phyloP scores from a whole-genome alignment of 192 early-diverging fungal species.

The Pilaira anomala region DNA sequence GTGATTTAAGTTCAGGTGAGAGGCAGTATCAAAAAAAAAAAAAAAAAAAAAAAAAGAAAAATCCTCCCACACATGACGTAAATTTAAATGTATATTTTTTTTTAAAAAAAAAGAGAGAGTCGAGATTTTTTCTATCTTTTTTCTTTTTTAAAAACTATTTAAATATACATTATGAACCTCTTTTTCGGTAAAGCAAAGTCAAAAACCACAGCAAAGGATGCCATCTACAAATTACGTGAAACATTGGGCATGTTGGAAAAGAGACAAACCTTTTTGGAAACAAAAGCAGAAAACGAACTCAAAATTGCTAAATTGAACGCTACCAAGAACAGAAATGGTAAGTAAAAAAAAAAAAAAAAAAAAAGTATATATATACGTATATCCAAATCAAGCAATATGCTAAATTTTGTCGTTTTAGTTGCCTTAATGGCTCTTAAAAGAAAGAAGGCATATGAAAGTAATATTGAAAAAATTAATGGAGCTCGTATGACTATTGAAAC shows the following conservation, averaged over 20 bases:
- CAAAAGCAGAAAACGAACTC: slow-evolving; percentile 83
- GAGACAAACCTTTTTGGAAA: slow-evolving; percentile 81
- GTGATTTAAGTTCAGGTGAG: background rate
- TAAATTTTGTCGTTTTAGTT: slow-evolving; percentile 7
- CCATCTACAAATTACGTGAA: slow-evolving; percentile 89
- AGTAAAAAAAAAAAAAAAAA: slow-evolving; percentile 8
- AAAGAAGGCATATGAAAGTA: slow-evolving; percentile 81
- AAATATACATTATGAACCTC: slow-evolving; percentile 59
- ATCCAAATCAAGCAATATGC: no score
- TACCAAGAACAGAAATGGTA: slow-evolving; percentile 90
- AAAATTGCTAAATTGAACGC: slow-evolving; percentile 86
- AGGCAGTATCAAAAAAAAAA: background rate
- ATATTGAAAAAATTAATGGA: slow-evolving; percentile 86
- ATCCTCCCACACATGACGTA: no score
- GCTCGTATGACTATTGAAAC: slow-evolving; percentile 89
- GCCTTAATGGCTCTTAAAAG: slow-evolving; percentile 95
- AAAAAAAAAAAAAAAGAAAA: no score
- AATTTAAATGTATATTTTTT: background rate
- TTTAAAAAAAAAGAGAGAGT: background rate
- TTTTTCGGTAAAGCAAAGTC: slow-evolving; percentile 62
- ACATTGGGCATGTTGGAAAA: slow-evolving; percentile 94
- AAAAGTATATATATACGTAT: background rate
- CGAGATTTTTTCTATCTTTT: background rate
- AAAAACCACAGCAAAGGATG: slow-evolving; percentile 85
- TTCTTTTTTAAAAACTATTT: background rate